Conservation (phyloP, 257 asterid genomes). For the Fraxinus cuspidata region DNA sequence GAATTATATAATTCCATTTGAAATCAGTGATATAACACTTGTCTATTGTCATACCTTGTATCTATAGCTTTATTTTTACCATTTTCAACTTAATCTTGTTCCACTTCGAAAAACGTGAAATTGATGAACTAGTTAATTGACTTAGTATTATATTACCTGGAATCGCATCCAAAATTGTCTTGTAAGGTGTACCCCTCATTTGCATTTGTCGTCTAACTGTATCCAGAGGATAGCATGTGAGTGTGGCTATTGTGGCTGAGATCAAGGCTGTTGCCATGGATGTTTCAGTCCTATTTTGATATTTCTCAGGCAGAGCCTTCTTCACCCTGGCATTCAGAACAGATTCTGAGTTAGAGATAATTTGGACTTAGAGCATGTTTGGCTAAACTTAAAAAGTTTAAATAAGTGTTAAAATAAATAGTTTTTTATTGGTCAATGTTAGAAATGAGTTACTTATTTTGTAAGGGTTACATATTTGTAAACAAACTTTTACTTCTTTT, state of each 20-base stretch:
- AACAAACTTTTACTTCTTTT: background rate
- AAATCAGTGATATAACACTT: background rate
- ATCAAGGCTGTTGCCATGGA: constrained; percentile 70
- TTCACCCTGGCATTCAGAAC: constrained; percentile 64
- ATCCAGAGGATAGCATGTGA: constrained; percentile 92
- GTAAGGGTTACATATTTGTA: background rate
- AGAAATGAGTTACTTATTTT: background rate
- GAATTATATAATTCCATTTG: background rate
- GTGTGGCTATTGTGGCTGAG: constrained; percentile 89
- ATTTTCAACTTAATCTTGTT: background rate
- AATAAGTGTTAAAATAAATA: background rate
- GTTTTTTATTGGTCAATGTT: background rate
- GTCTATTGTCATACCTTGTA: background rate
- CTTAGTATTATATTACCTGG: constrained; percentile 60
- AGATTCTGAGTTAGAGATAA: constrained; percentile 19
- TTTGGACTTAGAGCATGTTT: background rate
- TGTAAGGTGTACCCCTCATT: constrained; percentile 87
- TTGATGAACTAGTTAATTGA: constrained; percentile 41
- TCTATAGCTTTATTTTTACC: background rate
- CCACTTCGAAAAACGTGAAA: background rate
- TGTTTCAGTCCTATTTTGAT: constrained; percentile 83
- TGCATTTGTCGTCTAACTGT: constrained; percentile 97
- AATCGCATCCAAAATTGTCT: constrained; percentile 73
- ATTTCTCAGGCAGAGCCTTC: constrained; percentile 82
- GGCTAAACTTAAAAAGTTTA: background rate